phyloP scores from a whole-genome alignment of 2,329 filamentous ascomycete species.

The Fusarium redolens region DNA sequence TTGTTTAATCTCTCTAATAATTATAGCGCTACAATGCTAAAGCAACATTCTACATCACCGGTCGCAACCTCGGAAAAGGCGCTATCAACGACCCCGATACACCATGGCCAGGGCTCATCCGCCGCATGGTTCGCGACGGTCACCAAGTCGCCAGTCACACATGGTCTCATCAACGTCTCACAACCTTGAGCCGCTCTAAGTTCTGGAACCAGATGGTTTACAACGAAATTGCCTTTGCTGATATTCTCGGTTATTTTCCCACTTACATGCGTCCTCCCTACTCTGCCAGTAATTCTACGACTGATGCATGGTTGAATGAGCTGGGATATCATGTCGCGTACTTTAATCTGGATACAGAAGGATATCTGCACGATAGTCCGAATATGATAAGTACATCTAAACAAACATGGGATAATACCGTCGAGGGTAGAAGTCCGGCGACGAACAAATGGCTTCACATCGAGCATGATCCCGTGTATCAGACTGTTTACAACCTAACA shows the following conservation, averaged over 20 bases:
- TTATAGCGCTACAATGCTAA: conserved; percentile 49
- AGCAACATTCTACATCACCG: conserved; percentile 55
- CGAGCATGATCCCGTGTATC: conserved; percentile 62
- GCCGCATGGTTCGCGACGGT: conserved; percentile 62
- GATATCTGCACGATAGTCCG: conserved; percentile 65
- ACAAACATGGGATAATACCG: conserved; percentile 50
- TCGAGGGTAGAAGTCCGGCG: conserved; percentile 48
- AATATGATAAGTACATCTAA: conserved; percentile 61
- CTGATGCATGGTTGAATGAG: conserved; percentile 53
- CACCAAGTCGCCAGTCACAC: conserved; percentile 71
- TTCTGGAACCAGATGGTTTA: conserved; percentile 55
- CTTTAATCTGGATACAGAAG: conserved; percentile 71
- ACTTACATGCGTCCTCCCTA: conserved; percentile 60
- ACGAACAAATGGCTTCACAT: conserved; percentile 61
- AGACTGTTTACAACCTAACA: conserved; percentile 57
- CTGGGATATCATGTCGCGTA: conserved; percentile 69
- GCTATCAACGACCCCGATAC: conserved; percentile 55
- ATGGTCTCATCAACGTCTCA: conserved; percentile 59
- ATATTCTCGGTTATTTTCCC: conserved; percentile 55
- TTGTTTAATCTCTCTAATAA: background rate
- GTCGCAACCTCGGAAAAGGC: conserved; percentile 53
- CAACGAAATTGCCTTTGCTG: conserved; percentile 57
- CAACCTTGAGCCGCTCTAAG: conserved; percentile 47
- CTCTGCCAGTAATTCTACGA: conserved; percentile 56
- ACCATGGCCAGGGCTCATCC: conserved; percentile 51